Conservation (phyloP, 164 flowering plant species). For the Vitis rotundifolia region DNA sequence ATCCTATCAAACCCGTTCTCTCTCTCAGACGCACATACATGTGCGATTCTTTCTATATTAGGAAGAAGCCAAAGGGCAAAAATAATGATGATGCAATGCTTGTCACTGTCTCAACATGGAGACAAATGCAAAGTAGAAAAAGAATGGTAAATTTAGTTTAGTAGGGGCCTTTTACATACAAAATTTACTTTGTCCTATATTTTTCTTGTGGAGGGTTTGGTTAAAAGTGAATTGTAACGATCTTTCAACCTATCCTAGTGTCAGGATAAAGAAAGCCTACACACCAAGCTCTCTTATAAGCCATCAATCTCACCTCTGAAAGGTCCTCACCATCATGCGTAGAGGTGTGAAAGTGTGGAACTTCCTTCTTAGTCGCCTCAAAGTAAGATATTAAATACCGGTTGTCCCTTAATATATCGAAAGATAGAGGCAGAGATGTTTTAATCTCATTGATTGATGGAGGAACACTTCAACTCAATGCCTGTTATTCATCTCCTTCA, state of each 20-base stretch:
- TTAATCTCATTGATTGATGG: background rate
- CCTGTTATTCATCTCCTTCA: background rate
- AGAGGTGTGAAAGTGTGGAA: background rate
- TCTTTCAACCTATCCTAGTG: background rate
- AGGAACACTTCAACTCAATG: conserved; percentile 1
- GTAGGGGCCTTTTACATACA: background rate
- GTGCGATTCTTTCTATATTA: background rate
- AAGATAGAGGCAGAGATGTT: background rate
- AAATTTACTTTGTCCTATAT: background rate
- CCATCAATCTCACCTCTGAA: background rate
- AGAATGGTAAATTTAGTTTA: background rate
- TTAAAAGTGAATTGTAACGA: background rate
- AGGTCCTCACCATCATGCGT: background rate
- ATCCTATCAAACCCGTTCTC: background rate
- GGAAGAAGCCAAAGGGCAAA: background rate
- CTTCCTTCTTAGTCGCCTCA: background rate
- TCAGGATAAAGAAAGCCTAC: background rate
- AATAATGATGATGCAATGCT: background rate
- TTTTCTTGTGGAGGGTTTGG: background rate
- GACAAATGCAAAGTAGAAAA: background rate
- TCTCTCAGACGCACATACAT: background rate
- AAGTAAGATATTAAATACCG: background rate
- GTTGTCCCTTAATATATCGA: too few species aligned
- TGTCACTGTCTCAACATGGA: background rate
- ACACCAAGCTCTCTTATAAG: background rate